Evolutionary conservation across 805 yeast genomes (phyloP), one percentile per base, ranked within the genome.

Genomic region (Kazachstania martiniae): DNA sequence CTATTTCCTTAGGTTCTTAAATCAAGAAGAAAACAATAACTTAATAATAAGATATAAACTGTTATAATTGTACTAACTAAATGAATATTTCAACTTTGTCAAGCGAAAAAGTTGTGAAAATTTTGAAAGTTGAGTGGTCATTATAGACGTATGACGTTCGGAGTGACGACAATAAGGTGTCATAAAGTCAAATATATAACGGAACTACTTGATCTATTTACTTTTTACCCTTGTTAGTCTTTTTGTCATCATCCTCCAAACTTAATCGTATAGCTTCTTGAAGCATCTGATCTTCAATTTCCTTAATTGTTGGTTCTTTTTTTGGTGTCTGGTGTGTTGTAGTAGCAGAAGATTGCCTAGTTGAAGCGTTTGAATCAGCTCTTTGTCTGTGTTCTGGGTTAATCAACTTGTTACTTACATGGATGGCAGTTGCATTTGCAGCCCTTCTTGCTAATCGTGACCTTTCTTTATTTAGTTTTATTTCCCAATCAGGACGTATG

Each of bases 401-500:
- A 12, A 78, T 63, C 21, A 85, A 51, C 46, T 84, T 68, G 35
- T 86, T 85, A 9, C 93, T 75, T 2, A 94, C 87, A 57, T 89
- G 97, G 25, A 89, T 72, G 1, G 95, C 95, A 21, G 84, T 83
- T 0, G 97, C 97, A 10, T 94, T 84, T 0, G 96, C 96, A 0
- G 95, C 77, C 47, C 85, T 70, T 36, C 94, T 70, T 0, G 94
- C 95, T 22, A 85, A 60, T 42, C 77, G 77, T 37, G 77, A 68
- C 32, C 87, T 70, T 4, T 95, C 94, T 31, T 72, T 66, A 7
- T 68, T 63, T 29, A 89, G 66, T 41, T 75, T 80, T 13, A 65
- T 58, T 46, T 83, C 86, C 98, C 98, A 89, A 49, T 84, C 95
- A 1, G 98, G 97, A 32, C 96, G 67, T 26, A 89, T 82, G 40